phyloP scores from a whole-genome alignment of 352 stramenopile genomes.

The Peronospora farinosa region DNA sequence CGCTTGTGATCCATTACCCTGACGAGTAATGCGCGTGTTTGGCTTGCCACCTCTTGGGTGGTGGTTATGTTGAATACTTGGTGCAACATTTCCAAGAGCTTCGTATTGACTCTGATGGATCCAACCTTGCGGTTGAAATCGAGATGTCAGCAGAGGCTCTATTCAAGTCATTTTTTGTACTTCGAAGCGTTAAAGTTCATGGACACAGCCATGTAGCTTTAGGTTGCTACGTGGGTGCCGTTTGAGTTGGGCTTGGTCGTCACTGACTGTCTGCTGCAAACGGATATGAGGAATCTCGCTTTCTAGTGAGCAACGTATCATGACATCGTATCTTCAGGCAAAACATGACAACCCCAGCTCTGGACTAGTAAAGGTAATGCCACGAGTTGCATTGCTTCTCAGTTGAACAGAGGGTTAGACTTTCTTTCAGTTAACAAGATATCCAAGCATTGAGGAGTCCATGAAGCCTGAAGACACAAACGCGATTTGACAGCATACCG shows the following conservation, averaged over 20 bases:
- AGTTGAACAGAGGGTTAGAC: no score
- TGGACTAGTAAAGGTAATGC: no score
- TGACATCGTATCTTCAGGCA: background rate
- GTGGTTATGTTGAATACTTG: background rate
- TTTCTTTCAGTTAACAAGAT: no score
- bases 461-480: background rate
- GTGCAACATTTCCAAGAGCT: background rate
- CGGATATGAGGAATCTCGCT: background rate
- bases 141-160: background rate
- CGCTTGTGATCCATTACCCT: conserved; percentile 33
- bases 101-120: background rate
- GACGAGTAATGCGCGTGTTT: conserved; percentile 22
- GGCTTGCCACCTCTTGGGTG: conserved; percentile 12
- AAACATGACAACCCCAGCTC: background rate
- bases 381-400: no score
- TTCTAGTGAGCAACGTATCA: background rate
- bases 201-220: background rate
- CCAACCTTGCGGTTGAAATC: background rate
- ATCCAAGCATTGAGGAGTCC: no score
- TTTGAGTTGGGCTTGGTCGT: background rate
- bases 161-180: background rate
- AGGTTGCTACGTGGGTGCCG: no score
- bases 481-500: background rate
- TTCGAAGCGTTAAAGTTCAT: background rate
- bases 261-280: background rate